A percentile compares a stretch with the other conserved stretches of the same genome.
phyloP scores from a whole-genome alignment of 192 early-diverging fungal genomes.

The Umbelopsis sp. region DNA sequence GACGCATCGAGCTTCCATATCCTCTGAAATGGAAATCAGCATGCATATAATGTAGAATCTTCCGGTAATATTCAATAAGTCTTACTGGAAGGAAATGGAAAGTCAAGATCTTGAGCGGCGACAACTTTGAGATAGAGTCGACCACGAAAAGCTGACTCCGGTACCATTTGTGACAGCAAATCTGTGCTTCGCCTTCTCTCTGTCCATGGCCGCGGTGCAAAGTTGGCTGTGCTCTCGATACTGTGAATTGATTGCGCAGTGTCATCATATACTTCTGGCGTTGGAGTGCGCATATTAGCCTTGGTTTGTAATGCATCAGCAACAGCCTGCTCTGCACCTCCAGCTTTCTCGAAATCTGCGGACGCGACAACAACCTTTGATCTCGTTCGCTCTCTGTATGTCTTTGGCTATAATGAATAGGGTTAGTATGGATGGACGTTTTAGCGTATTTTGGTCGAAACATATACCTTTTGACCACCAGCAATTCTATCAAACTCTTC shows the following conservation, averaged over 20 bases:
- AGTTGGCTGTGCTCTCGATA: conserved; percentile 21
- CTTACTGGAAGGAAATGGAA: conserved; percentile 28
- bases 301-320: not conserved
- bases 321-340: conserved; percentile 1
- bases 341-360: conserved; percentile 16
- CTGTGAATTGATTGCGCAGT: conserved; percentile 12
- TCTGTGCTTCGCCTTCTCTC: conserved; percentile 11
- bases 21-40: conserved; percentile 5
- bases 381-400: conserved; percentile 4
- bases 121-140: conserved; percentile 26
- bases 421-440: not conserved
- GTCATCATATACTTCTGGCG: not conserved
- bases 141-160: conserved; percentile 12
- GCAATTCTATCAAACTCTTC: conserved; percentile 20
- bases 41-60: not conserved
- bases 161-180: not conserved
- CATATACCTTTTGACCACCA: conserved; percentile 11
- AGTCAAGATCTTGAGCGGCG: conserved; percentile 29
- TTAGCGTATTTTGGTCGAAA: not conserved
- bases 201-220: conserved; percentile 7
- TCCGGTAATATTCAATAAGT: not conserved
- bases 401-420: conserved; percentile 1
- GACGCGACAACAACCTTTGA: conserved; percentile 24
- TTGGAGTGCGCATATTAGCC: not conserved
- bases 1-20: conserved; percentile 24